phyloP scores from a whole-genome alignment of 768 basidiomycete genomes.

The Boletus rubescentipes region DNA sequence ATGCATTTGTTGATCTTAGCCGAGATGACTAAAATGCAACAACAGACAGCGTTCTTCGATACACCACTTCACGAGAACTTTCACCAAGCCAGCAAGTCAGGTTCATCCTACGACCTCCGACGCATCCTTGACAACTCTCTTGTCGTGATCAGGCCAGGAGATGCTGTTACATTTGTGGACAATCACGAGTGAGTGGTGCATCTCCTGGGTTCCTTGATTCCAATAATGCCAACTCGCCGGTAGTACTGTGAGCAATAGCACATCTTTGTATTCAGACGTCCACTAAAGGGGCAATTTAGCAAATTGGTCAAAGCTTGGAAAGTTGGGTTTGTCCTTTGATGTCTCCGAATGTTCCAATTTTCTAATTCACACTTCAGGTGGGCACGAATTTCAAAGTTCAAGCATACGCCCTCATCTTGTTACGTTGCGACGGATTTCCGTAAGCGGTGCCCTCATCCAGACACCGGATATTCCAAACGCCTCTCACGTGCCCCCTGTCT shows the following conservation, averaged over 20 bases:
- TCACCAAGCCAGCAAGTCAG: constrained; percentile 67
- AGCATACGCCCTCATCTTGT: constrained; percentile 77
- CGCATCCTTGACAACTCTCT: constrained; percentile 70
- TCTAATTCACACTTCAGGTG: constrained; percentile 46
- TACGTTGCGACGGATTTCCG: constrained; percentile 73
- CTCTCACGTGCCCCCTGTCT: neutral
- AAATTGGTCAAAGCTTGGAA: constrained; percentile 73
- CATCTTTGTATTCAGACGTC: neutral
- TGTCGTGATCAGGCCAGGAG: constrained; percentile 63
- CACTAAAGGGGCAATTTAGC: constrained; percentile 32
- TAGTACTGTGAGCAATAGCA: constrained; percentile 61
- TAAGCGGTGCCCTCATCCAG: constrained; percentile 37
- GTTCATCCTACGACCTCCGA: constrained; percentile 72
- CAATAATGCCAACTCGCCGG: neutral
- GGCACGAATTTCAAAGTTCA: constrained; percentile 70
- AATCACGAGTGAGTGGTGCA: constrained; percentile 73
- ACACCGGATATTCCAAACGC: neutral
- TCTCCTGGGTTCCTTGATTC: neutral
- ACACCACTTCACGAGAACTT: constrained; percentile 88
- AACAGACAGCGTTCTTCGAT: constrained; percentile 85
- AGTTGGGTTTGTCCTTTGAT: constrained; percentile 63
- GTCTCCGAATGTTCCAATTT: neutral
- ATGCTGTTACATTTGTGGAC: constrained; percentile 89
- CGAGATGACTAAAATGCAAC: neutral
- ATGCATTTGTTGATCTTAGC: constrained; percentile 10